phyloP scores from a whole-genome alignment of 805 yeast species.

The Teunomyces panamensis region DNA sequence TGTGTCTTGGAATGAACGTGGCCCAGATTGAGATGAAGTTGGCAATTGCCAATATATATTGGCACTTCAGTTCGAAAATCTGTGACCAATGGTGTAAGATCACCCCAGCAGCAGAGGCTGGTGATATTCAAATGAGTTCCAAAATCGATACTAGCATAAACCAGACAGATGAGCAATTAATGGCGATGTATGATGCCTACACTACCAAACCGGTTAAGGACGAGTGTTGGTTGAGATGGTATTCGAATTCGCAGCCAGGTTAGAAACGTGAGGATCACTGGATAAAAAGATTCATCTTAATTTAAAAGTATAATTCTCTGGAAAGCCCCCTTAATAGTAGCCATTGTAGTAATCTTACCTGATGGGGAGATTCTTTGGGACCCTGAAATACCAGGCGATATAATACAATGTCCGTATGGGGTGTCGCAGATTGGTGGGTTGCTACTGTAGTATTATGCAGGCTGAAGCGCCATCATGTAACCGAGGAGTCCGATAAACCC shows the following conservation, averaged over 20 bases:
- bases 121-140: constrained; percentile 13
- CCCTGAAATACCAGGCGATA: too few species aligned
- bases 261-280: background rate
- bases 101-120: constrained; percentile 11
- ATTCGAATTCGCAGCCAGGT: constrained; percentile 7
- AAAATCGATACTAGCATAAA: constrained; percentile 12
- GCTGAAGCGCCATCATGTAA: background rate
- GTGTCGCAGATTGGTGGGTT: background rate
- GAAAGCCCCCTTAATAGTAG: too few species aligned
- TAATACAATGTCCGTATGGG: background rate
- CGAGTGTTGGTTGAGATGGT: constrained; percentile 51
- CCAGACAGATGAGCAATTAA: constrained; percentile 42
- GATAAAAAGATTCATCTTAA: too few species aligned
- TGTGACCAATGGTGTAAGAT: constrained; percentile 45
- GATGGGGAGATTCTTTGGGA: too few species aligned
- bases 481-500: constrained; percentile 1
- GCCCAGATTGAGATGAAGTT: constrained; percentile 67
- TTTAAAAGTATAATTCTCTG: too few species aligned
- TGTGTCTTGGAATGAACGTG: constrained; percentile 72
- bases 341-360: too few species aligned
- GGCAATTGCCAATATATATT: constrained; percentile 51
- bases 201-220: constrained; percentile 52
- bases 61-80: constrained; percentile 41
- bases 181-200: constrained; percentile 57
- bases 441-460: background rate